Evolutionary conservation across 2,329 filamentous ascomycete genomes (phyloP).

Genomic region (Epichloe hybrida): DNA sequence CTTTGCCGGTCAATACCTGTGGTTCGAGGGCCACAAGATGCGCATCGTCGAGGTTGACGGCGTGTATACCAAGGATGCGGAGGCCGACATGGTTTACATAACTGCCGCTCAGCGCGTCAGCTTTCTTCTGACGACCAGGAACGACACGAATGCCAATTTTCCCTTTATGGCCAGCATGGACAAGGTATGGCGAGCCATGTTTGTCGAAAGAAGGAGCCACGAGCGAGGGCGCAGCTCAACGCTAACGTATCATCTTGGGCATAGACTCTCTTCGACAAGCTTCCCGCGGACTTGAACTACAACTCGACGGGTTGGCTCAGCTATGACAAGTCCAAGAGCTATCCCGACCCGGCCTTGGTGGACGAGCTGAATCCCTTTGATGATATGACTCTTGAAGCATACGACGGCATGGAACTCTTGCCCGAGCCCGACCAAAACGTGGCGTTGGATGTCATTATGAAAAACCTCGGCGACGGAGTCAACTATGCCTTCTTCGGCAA

Average conservation of each 20-base stretch:
- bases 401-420: slow-evolving; percentile 48
- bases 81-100: slow-evolving; percentile 52
- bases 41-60: slow-evolving; percentile 62
- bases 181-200: slow-evolving; percentile 26
- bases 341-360: slow-evolving; percentile 39
- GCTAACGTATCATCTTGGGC: not conserved
- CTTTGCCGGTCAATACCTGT: slow-evolving; percentile 53
- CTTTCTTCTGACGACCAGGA: slow-evolving; percentile 49
- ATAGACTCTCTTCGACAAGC: slow-evolving; percentile 50
- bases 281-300: slow-evolving; percentile 56
- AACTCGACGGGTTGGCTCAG: slow-evolving; percentile 54
- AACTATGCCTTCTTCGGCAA: slow-evolving; percentile 59
- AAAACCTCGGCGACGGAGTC: slow-evolving; percentile 47
- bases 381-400: slow-evolving; percentile 57
- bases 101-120: slow-evolving; percentile 53
- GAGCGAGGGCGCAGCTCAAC: not conserved
- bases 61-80: slow-evolving; percentile 47
- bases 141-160: slow-evolving; percentile 48
- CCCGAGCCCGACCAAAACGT: slow-evolving; percentile 49
- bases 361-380: slow-evolving; percentile 56
- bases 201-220: not conserved
- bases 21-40: slow-evolving; percentile 55
- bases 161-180: slow-evolving; percentile 60
- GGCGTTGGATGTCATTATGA: slow-evolving; percentile 49
- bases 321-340: slow-evolving; percentile 33